phyloP scores from a whole-genome alignment of 2,329 filamentous ascomycete species.

The Colletotrichum sp. region DNA sequence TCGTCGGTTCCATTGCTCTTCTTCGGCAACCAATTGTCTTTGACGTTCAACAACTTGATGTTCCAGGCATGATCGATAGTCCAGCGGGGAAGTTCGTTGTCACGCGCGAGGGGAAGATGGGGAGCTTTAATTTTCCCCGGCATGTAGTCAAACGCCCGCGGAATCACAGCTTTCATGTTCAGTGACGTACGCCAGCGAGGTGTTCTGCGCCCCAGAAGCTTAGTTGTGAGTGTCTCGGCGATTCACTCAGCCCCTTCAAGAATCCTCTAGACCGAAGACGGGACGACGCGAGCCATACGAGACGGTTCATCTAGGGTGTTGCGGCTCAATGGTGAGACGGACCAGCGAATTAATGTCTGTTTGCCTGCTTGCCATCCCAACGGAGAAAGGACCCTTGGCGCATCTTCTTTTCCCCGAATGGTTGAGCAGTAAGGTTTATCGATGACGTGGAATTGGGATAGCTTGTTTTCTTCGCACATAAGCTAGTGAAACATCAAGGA shows the following conservation, averaged over 20 bases:
- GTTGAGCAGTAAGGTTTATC: not conserved
- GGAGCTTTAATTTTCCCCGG: not conserved
- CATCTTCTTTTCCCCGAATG: not conserved
- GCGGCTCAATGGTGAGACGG: not conserved
- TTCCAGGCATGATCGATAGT: not conserved
- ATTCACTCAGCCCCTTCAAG: not conserved
- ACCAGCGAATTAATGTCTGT: not conserved
- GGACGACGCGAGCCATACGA: constrained; percentile 4
- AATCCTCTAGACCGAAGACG: not conserved
- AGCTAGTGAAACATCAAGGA: not conserved
- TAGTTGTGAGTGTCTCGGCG: not conserved
- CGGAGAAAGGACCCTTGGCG: not conserved
- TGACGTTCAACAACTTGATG: not conserved
- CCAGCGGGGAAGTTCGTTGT: not conserved
- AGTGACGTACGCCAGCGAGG: not conserved
- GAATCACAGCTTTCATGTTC: not conserved
- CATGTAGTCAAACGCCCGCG: not conserved
- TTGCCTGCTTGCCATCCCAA: constrained; percentile 1
- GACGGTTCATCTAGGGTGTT: not conserved
- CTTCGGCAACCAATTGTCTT: not conserved
- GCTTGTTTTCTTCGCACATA: not conserved
- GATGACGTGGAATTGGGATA: not conserved
- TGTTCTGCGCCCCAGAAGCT: not conserved
- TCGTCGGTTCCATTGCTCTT: not conserved
- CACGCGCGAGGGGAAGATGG: not conserved